Evolutionary conservation across 2,329 filamentous ascomycete species (phyloP), one percentile per base, ranked within the genome.

Genomic region (Keithomyces neogunnii): DNA sequence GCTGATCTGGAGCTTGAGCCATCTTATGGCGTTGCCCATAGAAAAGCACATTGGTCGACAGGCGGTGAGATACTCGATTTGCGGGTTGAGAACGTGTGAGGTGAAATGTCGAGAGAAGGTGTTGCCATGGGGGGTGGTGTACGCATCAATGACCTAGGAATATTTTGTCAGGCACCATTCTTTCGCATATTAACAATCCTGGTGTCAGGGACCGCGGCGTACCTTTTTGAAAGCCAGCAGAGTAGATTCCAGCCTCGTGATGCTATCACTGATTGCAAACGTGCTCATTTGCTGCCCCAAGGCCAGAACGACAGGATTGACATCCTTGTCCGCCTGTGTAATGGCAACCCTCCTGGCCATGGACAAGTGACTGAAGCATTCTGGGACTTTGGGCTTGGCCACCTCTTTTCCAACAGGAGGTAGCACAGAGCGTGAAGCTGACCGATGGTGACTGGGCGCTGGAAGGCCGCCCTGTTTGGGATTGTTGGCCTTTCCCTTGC

Each of bases 1-100:
- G 61, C 89, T 87, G 64, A 99, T 92, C 62, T 89, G 83, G 46
- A 96, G 82, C 74, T 99, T 99, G 47, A 99, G 78, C 77, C 90
- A 92, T 50, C 93, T 83, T 64, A 99, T 95, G 36, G 90, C 90
- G 67, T 97, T 99, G 54, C 93, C 93, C 85, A 97, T 96, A 55
- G 89, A 89, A 69, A 96, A 93, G 58, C 89, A 95, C 71, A 99
- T 88, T 35, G 93, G 91, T n/a, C 93, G 85, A 64, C 91, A 96
- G 59, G 89, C 89, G 54, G 89, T 88, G 54, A 99, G 80, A 64
- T 95, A 96, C 57, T 95, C 90, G 63, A 99, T 96, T 69, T 99
- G 93, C 38, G 91, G 89, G 62, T 90, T 93, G 53, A 99, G 82
- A 57, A 89, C 84, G 68, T 97, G 89, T 9, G 88, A 87, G 33